These are phyloP conservation scores for Lotus japonicus DNA, from an alignment of 306 rosid genomes.

Conservation along the genomic window DNA sequence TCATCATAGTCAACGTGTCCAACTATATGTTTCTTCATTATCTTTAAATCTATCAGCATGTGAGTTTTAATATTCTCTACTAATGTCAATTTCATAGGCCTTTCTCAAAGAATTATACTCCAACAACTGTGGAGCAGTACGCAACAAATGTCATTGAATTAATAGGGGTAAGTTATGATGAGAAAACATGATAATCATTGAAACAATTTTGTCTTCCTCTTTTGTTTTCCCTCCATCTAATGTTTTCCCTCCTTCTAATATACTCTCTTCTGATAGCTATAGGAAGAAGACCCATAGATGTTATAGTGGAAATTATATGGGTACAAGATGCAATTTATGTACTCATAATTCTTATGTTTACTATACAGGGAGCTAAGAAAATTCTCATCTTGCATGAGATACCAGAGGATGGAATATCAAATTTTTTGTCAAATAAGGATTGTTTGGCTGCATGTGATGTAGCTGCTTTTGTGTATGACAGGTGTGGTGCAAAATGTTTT, in stretches of 20 bases:
- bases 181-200: slow-evolving; percentile 22
- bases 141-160: slow-evolving; percentile 53
- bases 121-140: slow-evolving; percentile 53
- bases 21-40: slow-evolving; percentile 9
- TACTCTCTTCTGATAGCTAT: background rate
- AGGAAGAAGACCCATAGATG: background rate
- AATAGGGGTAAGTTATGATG: slow-evolving; percentile 49
- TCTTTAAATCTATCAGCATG: background rate
- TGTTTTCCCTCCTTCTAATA: slow-evolving; percentile 3
- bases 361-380: slow-evolving; percentile 54
- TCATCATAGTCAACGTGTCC: slow-evolving; percentile 1
- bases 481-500: slow-evolving; percentile 42
- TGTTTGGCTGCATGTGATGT: slow-evolving; percentile 84
- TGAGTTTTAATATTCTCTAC: background rate
- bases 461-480: slow-evolving; percentile 79
- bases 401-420: slow-evolving; percentile 62
- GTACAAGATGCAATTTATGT: slow-evolving; percentile 16
- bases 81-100: slow-evolving; percentile 44
- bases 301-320: background rate
- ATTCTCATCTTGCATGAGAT: slow-evolving; percentile 75
- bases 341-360: slow-evolving; percentile 23
- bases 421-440: slow-evolving; percentile 45
- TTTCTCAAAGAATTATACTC: slow-evolving; percentile 45
- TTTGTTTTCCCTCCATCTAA: slow-evolving; percentile 1
- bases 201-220: background rate